These are phyloP conservation scores for Aphanomyces invadans DNA, from an alignment of 352 stramenopile species.

Conservation along the genomic window DNA sequence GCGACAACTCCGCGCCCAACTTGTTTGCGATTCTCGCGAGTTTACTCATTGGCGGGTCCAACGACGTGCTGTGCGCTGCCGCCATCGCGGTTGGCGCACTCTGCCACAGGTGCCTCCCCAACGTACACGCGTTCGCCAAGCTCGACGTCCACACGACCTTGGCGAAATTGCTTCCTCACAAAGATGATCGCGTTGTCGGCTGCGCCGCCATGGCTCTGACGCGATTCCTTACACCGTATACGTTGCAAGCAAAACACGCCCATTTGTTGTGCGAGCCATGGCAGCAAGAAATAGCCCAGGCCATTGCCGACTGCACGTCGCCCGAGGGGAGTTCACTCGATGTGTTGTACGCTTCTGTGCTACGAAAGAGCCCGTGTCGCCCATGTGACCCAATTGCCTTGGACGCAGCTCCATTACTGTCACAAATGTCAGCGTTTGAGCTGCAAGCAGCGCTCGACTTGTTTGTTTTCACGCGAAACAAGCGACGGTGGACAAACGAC, in stretches of 20 bases:
- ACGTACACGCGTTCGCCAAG: constrained; percentile 15
- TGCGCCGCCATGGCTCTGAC: constrained; percentile 13
- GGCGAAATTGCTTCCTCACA: constrained; percentile 11
- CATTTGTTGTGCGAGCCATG: neutral
- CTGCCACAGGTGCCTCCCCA: neutral
- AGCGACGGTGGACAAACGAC: neutral
- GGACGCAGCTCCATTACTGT: neutral
- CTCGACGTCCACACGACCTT: constrained; percentile 22
- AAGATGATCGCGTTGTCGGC: constrained; percentile 10
- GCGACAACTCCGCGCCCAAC: constrained; percentile 7
- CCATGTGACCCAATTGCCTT: neutral
- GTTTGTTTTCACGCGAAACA: constrained; percentile 5
- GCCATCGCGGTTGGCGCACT: constrained; percentile 21
- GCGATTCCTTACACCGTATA: constrained; percentile 8
- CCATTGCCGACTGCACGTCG: neutral
- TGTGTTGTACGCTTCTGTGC: neutral
- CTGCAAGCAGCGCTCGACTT: constrained; percentile 12
- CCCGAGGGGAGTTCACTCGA: neutral
- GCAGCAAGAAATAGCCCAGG: constrained; percentile 5
- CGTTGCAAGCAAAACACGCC: neutral
- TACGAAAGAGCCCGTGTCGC: neutral
- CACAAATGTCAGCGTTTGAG: constrained; percentile 15
- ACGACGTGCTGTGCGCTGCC: constrained; percentile 20
- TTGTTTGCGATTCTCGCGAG: constrained; percentile 24
- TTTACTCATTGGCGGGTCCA: constrained; percentile 22